These are phyloP conservation scores for Claviceps purpurea DNA, from an alignment of 2,329 filamentous ascomycete species.

Conservation along the genomic window DNA sequence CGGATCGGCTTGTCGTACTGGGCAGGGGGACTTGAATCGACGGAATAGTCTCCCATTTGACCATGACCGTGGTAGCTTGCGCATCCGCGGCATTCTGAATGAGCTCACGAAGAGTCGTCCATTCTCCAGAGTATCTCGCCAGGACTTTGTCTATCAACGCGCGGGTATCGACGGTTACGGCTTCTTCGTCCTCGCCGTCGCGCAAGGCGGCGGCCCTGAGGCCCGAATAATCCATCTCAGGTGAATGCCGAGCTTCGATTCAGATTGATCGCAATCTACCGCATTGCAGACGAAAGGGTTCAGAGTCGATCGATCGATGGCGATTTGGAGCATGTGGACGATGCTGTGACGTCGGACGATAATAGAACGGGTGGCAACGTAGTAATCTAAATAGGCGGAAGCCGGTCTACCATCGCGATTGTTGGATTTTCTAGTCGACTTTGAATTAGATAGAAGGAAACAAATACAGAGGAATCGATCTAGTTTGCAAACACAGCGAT, in stretches of 20 bases:
- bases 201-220: slow-evolving; percentile 78
- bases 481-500: no score
- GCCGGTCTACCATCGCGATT: neutral
- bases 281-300: neutral
- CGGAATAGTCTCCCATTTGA: slow-evolving; percentile 84
- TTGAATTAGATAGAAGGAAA: no score
- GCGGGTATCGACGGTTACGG: slow-evolving; percentile 93
- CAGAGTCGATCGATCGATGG: neutral
- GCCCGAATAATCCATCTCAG: slow-evolving; percentile 56
- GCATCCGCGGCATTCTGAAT: slow-evolving; percentile 99
- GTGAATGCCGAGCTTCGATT: neutral
- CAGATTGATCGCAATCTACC: neutral
- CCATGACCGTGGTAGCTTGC: slow-evolving; percentile 73
- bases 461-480: no score
- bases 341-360: neutral
- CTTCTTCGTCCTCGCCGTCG: slow-evolving; percentile 83
- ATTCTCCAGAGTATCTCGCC: slow-evolving; percentile 91
- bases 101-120: slow-evolving; percentile 78
- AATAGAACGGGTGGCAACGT: neutral
- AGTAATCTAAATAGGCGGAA: neutral
- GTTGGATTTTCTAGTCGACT: no score
- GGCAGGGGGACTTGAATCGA: slow-evolving; percentile 66
- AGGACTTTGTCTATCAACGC: slow-evolving; percentile 96
- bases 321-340: neutral
- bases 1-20: slow-evolving; percentile 48